phyloP scores from a whole-genome alignment of 257 asterid genomes.

The Apocynum venetum region DNA sequence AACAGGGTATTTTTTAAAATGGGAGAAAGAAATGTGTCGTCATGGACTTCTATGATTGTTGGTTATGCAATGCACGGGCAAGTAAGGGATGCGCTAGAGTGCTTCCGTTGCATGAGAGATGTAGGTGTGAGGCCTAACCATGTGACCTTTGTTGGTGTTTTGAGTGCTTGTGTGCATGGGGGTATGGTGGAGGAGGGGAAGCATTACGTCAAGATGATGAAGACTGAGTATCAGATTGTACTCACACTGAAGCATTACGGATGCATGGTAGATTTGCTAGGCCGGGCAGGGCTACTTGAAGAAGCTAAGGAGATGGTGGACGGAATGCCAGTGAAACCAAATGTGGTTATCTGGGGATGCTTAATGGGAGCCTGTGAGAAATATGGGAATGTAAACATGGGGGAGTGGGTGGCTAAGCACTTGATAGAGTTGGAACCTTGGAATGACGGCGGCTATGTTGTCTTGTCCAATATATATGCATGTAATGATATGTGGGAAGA shows the following conservation, averaged over 20 bases:
- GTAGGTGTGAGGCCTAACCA: constrained; percentile 58
- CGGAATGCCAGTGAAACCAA: constrained; percentile 77
- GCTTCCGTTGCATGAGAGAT: constrained; percentile 55
- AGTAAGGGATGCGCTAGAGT: constrained; percentile 51
- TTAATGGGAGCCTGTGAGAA: constrained; percentile 95
- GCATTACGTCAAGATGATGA: constrained; percentile 62
- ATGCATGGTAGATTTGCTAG: constrained; percentile 87
- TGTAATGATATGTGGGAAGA: constrained; percentile 71
- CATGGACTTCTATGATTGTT: constrained; percentile 89
- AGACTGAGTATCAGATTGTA: constrained; percentile 40
- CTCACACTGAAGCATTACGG: constrained; percentile 74
- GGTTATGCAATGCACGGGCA: constrained; percentile 80
- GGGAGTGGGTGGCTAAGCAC: constrained; percentile 72
- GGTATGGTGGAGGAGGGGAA: constrained; percentile 78
- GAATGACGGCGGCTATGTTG: constrained; percentile 78
- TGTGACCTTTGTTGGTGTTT: constrained; percentile 74
- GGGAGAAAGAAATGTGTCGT: constrained; percentile 71
- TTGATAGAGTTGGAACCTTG: constrained; percentile 74
- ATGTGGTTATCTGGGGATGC: constrained; percentile 83
- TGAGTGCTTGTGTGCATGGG: constrained; percentile 94
- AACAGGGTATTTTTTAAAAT: constrained; percentile 47
- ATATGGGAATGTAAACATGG: constrained; percentile 67
- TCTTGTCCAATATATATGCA: constrained; percentile 82
- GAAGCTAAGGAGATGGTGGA: constrained; percentile 74
- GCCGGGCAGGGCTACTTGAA: constrained; percentile 69